phyloP scores from a whole-genome alignment of 164 flowering plant genomes.

The Piper longum region DNA sequence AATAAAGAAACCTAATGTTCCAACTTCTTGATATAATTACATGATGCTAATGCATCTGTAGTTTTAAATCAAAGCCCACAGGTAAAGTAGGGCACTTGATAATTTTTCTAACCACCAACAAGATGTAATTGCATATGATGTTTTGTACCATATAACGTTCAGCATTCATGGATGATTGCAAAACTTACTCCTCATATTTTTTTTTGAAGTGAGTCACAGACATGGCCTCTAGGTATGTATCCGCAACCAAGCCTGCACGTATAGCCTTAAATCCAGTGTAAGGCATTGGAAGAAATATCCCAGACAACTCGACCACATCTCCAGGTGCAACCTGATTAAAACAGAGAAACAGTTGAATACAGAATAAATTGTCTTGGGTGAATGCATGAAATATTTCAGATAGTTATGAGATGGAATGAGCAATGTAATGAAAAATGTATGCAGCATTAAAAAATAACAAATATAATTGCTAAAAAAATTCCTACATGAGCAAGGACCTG shows the following conservation, averaged over 20 bases:
- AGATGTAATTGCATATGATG: no score
- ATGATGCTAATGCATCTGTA: background rate
- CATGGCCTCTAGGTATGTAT: conserved; percentile 96
- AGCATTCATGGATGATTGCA: background rate
- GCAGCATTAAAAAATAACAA: background rate
- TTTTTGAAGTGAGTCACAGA: conserved; percentile 90
- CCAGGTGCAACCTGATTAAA: conserved; percentile 83
- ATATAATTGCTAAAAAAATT: background rate
- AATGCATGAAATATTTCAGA: background rate
- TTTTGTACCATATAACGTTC: background rate
- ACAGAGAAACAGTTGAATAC: background rate
- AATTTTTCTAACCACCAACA: no score
- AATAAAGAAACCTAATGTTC: background rate
- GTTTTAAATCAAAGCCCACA: no score
- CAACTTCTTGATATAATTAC: background rate
- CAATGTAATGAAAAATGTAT: background rate
- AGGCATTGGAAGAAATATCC: conserved; percentile 96
- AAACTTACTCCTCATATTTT: conserved; percentile 92
- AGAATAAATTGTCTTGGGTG: background rate
- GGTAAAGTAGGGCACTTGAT: no score
- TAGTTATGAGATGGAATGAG: background rate
- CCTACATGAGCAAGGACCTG: no score
- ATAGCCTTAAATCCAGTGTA: conserved; percentile 93
- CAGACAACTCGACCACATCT: conserved; percentile 89
- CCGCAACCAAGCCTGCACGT: conserved; percentile 99